Conservation (phyloP, 305 asterid genomes). For the Fraxinus nigra region DNA sequence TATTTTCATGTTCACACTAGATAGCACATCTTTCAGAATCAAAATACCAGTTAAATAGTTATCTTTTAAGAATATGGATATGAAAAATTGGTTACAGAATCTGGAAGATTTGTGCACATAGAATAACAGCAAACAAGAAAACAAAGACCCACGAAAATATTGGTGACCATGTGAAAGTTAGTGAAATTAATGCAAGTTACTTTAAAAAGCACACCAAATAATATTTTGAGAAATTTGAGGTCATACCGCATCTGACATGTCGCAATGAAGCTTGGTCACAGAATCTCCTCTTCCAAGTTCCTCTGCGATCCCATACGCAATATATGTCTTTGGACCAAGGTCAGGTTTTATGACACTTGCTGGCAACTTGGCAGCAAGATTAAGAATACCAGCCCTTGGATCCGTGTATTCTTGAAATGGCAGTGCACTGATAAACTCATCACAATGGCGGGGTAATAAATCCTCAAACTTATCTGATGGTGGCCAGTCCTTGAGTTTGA, state of each 20-base stretch:
- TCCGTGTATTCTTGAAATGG: conserved; percentile 93
- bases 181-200: conserved; percentile 4
- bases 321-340: conserved; percentile 92
- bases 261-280: conserved; percentile 91
- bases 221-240: background rate
- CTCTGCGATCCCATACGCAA: conserved; percentile 67
- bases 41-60: background rate
- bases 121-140: background rate
- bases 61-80: background rate
- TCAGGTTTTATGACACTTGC: conserved; percentile 68
- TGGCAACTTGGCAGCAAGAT: conserved; percentile 84
- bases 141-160: background rate
- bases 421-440: conserved; percentile 77
- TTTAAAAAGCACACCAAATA: conserved; percentile 14
- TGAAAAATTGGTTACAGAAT: background rate
- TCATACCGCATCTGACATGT: conserved; percentile 95
- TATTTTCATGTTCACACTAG: background rate
- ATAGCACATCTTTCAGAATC: background rate
- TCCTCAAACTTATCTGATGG: conserved; percentile 89
- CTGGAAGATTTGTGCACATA: background rate
- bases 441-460: conserved; percentile 86
- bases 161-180: background rate
- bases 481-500: conserved; percentile 96
- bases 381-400: conserved; percentile 77
- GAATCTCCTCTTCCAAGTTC: conserved; percentile 98